Evolutionary conservation across 192 early-diverging fungal genomes (phyloP), one percentile per base, ranked within the genome.

Genomic region (Backusella australiensis): DNA sequence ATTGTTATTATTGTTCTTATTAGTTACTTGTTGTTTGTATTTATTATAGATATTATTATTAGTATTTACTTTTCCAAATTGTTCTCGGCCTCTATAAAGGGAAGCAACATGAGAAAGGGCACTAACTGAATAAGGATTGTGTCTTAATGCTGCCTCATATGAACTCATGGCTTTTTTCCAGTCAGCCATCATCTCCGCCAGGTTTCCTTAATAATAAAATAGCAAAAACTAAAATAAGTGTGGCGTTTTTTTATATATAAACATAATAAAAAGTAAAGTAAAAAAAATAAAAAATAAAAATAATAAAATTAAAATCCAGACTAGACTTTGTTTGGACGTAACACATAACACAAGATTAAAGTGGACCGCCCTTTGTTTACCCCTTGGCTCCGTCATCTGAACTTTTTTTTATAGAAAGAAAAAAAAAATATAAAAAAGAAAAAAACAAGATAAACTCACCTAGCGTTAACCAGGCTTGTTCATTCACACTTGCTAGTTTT

Each of bases 101-200:
- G 93, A 89, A n/a, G 95, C 96, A 34, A 94, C 91, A 72, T 89
- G 90, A 15, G 91, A 93, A n/a, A 98, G 83, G 0, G 96, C 95
- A 41, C 82, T 78, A 46, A 94, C 86, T 8, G 95, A 96, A 79
- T 96, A 93, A 23, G 96, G 93, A 80, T 98, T 98, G 79, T 99
- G 94, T 59, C 95, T 87, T 26, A 99, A 89, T 11, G 95, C 96
- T 19, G 87, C 83, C 80, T 98, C 96, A 77, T 97, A 99, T 6
- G 94, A 90, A 34, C 82, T 83, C 72, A 96, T 86, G 7, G 98
- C 97, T 46, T 92, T 88, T 69, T 98, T 97, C 14, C 85, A 88
- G 42, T 98, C 96, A 49, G 75, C 34, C 80, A 81, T 81, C 72
- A 81, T 52, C 66, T 81, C 80, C 14, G 80, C 80, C 44, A 81